A percentile compares a stretch with the other conserved stretches of the same genome.
phyloP scores from a whole-genome alignment of 208 protist species.

The Trypanosoma rangeli region DNA sequence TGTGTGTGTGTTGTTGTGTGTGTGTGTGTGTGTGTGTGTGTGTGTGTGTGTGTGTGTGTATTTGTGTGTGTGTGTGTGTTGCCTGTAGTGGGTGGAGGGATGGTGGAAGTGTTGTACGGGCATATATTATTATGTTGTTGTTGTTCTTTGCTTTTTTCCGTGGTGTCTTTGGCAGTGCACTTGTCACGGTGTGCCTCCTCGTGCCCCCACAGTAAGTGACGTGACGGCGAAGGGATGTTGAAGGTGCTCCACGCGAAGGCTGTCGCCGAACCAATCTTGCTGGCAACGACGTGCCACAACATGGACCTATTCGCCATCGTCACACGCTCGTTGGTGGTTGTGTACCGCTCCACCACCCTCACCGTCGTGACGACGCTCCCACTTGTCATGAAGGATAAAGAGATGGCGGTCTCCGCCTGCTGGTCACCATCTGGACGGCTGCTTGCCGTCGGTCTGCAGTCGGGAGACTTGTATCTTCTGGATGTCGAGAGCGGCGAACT shows the following conservation, averaged over 20 bases:
- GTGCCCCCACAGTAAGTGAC: neutral
- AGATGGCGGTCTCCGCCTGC: constrained; percentile 25
- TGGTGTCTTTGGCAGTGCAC: neutral
- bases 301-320: constrained; percentile 82
- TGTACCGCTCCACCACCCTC: constrained; percentile 82
- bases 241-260: constrained; percentile 75
- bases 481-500: constrained; percentile 75
- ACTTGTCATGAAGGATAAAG: constrained; percentile 24
- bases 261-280: constrained; percentile 58
- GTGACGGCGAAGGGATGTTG: constrained; percentile 36
- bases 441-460: constrained; percentile 54
- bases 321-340: constrained; percentile 42
- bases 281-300: constrained; percentile 69
- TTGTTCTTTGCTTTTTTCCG: neutral
- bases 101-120: no score
- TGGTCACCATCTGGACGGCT: constrained; percentile 80
- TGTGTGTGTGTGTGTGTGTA: no score
- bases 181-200: neutral
- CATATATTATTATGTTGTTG: neutral
- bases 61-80: no score
- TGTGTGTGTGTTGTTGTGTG: no score
- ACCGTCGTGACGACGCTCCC: constrained; percentile 60
- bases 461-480: constrained; percentile 47
- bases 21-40: no score
- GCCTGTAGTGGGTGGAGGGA: no score